Evolutionary conservation across 306 rosid species (phyloP).

Genomic region (Psophocarpus tetragonolobus): DNA sequence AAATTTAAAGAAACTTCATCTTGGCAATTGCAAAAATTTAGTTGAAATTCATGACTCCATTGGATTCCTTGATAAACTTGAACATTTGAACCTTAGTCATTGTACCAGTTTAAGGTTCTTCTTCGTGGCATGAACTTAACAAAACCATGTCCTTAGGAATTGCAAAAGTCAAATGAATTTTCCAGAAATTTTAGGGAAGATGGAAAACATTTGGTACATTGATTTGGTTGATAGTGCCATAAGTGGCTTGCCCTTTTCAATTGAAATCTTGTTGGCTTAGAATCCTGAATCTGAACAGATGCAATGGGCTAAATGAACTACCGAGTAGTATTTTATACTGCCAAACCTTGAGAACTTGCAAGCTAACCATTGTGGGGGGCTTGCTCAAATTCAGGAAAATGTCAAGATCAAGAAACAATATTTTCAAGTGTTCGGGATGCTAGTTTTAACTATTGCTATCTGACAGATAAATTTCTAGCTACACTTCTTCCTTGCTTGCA

Average conservation of each 20-base stretch:
- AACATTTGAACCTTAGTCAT: neutral
- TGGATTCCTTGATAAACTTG: neutral
- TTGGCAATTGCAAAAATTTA: neutral
- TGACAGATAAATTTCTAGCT: neutral
- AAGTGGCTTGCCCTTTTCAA: slow-evolving; percentile 4
- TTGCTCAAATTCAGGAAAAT: neutral
- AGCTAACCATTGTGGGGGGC: neutral
- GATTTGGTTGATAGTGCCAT: neutral
- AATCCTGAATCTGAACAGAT: neutral
- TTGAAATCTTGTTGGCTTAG: slow-evolving; percentile 8
- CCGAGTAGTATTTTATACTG: slow-evolving; percentile 2
- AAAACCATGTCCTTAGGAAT: neutral
- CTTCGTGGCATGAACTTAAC: neutral
- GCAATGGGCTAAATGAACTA: neutral
- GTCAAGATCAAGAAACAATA: neutral
- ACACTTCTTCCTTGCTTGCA: neutral
- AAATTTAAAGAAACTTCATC: neutral
- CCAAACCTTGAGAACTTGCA: neutral
- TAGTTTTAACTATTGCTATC: neutral
- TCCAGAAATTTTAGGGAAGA: slow-evolving; percentile 17
- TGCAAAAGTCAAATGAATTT: neutral
- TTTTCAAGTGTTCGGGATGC: neutral
- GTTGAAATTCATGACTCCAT: slow-evolving; percentile 11
- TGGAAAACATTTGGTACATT: neutral
- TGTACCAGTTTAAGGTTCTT: neutral